Conservation (phyloP, 192 early-diverging fungal genomes). For the Umbelopsis vinacea region DNA sequence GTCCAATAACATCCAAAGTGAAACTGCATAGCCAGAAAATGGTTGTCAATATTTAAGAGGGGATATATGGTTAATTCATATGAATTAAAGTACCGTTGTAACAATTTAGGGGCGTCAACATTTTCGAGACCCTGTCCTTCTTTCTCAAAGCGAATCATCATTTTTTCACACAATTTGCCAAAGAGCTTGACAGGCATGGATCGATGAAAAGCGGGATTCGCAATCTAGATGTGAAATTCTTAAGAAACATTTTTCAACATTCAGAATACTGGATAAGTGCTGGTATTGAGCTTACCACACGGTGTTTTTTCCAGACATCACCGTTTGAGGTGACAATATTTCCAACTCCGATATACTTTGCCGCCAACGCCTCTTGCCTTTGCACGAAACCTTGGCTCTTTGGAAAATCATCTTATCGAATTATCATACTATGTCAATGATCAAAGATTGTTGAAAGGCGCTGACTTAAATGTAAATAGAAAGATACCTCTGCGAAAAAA, state of each 20-base stretch:
- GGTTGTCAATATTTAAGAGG: background rate
- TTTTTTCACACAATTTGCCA: constrained; percentile 18
- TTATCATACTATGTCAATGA: background rate
- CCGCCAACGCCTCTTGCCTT: background rate
- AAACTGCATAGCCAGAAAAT: background rate
- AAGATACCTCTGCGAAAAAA: background rate
- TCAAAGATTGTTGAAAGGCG: background rate
- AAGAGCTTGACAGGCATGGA: constrained; percentile 34
- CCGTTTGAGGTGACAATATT: constrained; percentile 35
- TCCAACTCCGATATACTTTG: background rate
- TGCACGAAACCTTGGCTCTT: background rate
- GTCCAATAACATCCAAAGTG: constrained; percentile 38
- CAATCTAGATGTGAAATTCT: background rate
- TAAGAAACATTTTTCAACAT: too few species aligned
- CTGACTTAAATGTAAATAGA: background rate
- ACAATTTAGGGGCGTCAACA: background rate
- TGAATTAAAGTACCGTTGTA: background rate
- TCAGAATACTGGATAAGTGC: too few species aligned
- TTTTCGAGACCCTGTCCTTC: background rate
- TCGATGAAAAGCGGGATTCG: constrained; percentile 38
- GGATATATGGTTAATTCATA: too few species aligned
- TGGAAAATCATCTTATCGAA: background rate
- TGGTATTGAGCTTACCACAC: constrained; percentile 21
- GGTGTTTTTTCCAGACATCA: constrained; percentile 32
- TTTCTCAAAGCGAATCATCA: constrained; percentile 23